Evolutionary conservation across 495 filamentous ascomycete genomes (phyloP), one percentile per base, ranked within the genome.

Genomic region (Rhizodiscina lignyota): DNA sequence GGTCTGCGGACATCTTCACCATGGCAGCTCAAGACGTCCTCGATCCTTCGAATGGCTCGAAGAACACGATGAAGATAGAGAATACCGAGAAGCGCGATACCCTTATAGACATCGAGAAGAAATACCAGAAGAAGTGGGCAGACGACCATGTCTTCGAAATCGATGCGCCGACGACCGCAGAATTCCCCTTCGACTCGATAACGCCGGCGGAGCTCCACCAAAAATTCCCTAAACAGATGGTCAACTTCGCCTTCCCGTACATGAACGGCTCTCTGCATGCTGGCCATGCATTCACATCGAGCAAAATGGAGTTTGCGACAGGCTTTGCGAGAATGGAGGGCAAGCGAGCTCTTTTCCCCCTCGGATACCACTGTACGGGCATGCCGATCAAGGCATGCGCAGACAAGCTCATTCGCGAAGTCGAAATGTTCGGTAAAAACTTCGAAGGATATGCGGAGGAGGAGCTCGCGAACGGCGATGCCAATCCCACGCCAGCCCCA

Each of bases 311-410:
- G 56, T 97, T 94, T 55, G 72, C 75, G 42, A 69, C 75, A 26
- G 82, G 86, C 23, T 79, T 77, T 43, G 74, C 77, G 26, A 63
- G 87, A 24, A 91, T 94, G 85, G 71, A 89, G 55, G 89, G 89
- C 42, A 83, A 83, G 61, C 65, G 78, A 30, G 66, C 72, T 39
- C 64, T 96, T 30, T 94, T 87, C 56, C 89, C 89, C 35, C 72
- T 82, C 32, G 91, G 89, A 11, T 96, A 80, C 59, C 89, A 97
- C 61, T 91, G 83, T 59, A 94, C 91, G 0, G 89, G 89, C 51
- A 87, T 97, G 74, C 85, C 89, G 3, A 96, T 97, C 61, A 94
- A 94, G 56, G 85, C 89, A 3, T 92, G 81, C 50, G 87, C 89
- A 18, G 89, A 97, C 59, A 96, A 94, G 60, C 73, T 97, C 23